Base-by-base conservation (phyloP, 495 filamentous ascomycete species). In the Podospora australis region DNA sequence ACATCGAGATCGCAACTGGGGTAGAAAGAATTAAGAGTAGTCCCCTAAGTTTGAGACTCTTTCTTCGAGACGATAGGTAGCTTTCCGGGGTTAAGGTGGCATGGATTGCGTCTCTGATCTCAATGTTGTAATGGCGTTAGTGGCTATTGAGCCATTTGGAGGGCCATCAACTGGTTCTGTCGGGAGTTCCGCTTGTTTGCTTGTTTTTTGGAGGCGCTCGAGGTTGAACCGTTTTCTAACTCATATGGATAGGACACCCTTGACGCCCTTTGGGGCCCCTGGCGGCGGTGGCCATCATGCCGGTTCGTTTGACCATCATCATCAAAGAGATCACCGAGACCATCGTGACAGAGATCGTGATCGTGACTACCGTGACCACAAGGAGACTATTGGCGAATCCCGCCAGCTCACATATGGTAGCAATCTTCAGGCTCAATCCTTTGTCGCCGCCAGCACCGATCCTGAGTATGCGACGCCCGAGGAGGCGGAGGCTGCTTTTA, bases 401-500 rank as follows among this genome's bases (percentile, higher is more conserved):
- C 79, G 85, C 51, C 83, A 84, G 56, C 71, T 80, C 58, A 79
- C 84, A 19, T 88, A 81, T 60, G 78, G 78, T 32, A 85, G 80
- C 64, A 79, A 81, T 44, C 67, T 71, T 29, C 80, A 79, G 54
- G 77, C 76, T n/a, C 73, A 82, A 55, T 67, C 78, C 29, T 77
- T 86, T 52, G 76, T 78, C 22, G 69, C 81, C 30, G 72, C 79
- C 4, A 81, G 74, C 57, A 79, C 78, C 58, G 88, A 95, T 32
- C 88, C 90, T 13, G 86, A 91, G 53, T 99, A 92, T 59, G 73
- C 79, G 19, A 87, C 84, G 2, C 74, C 81, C 39, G 91, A 97
- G 63, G 90, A 97, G 68, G 94, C 90, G 6, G 94, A 96, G 62
- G 85, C 83, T 21, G 92, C 94, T 3, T 99, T 96, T 58, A 80